Percentiles rank a stretch among this genome's conserved stretches.
Conservation (phyloP, 352 stramenopile species). For the Paralagenidium karlingii region DNA sequence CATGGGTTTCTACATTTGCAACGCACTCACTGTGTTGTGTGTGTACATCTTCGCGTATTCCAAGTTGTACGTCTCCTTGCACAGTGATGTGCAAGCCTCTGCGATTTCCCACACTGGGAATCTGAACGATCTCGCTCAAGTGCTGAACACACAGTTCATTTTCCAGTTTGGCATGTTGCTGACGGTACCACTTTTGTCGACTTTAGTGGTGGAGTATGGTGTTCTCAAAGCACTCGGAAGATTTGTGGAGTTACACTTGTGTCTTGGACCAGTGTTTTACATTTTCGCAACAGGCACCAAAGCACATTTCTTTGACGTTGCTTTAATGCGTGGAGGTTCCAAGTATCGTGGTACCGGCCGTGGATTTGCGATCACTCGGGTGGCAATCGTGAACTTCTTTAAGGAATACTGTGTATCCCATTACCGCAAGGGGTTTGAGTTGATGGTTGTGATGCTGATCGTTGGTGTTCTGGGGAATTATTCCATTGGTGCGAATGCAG, state of each 20-base stretch:
- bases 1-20: constrained; percentile 85
- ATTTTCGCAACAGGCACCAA: constrained; percentile 81
- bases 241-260: constrained; percentile 65
- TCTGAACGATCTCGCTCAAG: constrained; percentile 46
- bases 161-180: constrained; percentile 80
- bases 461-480: constrained; percentile 73
- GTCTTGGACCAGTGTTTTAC: constrained; percentile 78
- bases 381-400: constrained; percentile 82
- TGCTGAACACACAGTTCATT: constrained; percentile 81
- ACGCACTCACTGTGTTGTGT: constrained; percentile 73
- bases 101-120: constrained; percentile 49
- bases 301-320: constrained; percentile 79
- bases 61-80: constrained; percentile 70
- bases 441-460: constrained; percentile 77
- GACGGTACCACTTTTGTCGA: constrained; percentile 66
- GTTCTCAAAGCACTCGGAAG: constrained; percentile 57
- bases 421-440: constrained; percentile 79
- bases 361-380: constrained; percentile 77
- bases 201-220: constrained; percentile 69
- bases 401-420: constrained; percentile 81
- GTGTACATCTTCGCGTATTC: constrained; percentile 80
- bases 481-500: constrained; percentile 34
- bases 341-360: constrained; percentile 80
- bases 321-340: constrained; percentile 66
- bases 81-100: constrained; percentile 39